phyloP scores from a whole-genome alignment of 192 early-diverging fungal species.

The Globomyces pollinis-pini region DNA sequence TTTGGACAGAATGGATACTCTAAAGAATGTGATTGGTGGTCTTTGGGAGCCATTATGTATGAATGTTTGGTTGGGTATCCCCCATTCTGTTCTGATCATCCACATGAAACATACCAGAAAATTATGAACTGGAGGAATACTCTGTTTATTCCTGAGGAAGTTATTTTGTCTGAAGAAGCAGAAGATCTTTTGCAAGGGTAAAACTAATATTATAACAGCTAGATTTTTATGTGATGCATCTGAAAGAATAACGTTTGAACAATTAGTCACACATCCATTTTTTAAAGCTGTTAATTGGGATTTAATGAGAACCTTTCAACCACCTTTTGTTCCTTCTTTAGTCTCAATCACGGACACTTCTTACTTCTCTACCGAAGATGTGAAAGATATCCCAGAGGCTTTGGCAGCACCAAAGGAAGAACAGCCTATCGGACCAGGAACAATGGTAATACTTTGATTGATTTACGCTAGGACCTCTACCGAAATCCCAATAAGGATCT shows the following conservation, averaged over 20 bases:
- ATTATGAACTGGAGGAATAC: constrained; percentile 95
- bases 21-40: constrained; percentile 99
- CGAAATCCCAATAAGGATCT: constrained; percentile 72
- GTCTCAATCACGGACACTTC: constrained; percentile 94
- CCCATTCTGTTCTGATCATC: constrained; percentile 92
- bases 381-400: constrained; percentile 42
- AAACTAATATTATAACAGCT: background rate
- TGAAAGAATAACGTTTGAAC: constrained; percentile 71
- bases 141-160: constrained; percentile 87
- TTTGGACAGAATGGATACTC: constrained; percentile 92
- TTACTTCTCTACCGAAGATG: constrained; percentile 94
- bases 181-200: constrained; percentile 87
- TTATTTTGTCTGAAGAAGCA: constrained; percentile 80
- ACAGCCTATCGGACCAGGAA: constrained; percentile 18
- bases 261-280: constrained; percentile 90
- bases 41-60: constrained; percentile 98
- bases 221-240: constrained; percentile 82
- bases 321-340: constrained; percentile 88
- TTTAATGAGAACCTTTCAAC: constrained; percentile 68
- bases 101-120: constrained; percentile 95
- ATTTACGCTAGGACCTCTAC: constrained; percentile 50
- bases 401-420: constrained; percentile 1
- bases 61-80: constrained; percentile 98
- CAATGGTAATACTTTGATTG: constrained; percentile 75
- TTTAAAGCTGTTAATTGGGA: constrained; percentile 92